These are phyloP conservation scores for Miscanthus lutarioriparius DNA, from an alignment of 176 grass and related monocot genomes.

Conservation along the genomic window DNA sequence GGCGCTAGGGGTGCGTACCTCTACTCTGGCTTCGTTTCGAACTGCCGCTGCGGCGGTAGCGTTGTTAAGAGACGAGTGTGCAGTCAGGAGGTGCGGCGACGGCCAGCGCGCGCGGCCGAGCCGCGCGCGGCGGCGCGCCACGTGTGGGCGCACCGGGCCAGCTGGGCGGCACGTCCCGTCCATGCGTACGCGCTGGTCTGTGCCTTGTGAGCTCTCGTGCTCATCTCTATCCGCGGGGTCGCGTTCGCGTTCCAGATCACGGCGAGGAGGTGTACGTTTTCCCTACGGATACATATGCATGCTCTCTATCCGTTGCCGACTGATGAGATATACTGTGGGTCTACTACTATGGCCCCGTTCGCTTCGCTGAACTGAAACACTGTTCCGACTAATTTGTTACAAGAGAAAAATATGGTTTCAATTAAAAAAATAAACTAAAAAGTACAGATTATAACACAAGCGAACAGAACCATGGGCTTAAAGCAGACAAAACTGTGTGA, in stretches of 20 bases:
- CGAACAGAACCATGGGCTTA: no score
- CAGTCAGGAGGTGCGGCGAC: neutral
- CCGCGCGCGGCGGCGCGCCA: constrained; percentile 32
- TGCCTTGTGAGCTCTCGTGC: neutral
- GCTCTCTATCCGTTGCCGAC: no score
- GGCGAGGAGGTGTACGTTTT: no score
- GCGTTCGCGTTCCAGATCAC: neutral
- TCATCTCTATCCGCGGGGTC: neutral
- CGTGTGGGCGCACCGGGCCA: constrained; percentile 39
- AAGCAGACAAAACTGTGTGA: no score
- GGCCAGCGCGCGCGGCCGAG: neutral
- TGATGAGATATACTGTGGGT: no score
- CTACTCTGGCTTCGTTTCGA: neutral
- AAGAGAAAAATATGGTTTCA: no score
- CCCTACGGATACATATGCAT: neutral
- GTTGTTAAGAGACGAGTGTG: neutral
- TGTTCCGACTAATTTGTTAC: no score
- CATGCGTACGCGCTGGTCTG: neutral
- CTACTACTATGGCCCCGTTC: no score
- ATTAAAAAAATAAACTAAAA: no score
- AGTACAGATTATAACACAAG: no score
- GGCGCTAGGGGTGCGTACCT: neutral
- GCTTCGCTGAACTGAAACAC: no score
- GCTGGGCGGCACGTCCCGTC: constrained; percentile 56
- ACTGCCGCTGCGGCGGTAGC: neutral